These are phyloP conservation scores for Echites panduratus DNA, from an alignment of 257 asterid species.

Conservation along the genomic window DNA sequence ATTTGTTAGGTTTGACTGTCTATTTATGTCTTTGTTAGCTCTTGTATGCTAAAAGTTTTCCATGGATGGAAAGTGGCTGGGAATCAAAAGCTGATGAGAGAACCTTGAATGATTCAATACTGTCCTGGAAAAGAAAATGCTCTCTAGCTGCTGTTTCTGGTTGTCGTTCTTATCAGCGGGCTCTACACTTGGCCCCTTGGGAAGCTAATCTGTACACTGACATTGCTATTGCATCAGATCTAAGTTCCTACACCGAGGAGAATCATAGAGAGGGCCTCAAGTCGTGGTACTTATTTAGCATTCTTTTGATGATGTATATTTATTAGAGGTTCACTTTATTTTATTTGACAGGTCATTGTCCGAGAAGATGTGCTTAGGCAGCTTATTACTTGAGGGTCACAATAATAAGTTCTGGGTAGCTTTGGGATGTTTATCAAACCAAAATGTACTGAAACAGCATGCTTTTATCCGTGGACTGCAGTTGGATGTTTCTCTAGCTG, in stretches of 20 bases:
- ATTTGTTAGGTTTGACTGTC: conserved; percentile 18
- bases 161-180: conserved; percentile 76
- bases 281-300: conserved; percentile 42
- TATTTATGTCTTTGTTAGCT: conserved; percentile 49
- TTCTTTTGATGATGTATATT: conserved; percentile 13
- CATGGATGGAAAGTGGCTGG: conserved; percentile 65
- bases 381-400: conserved; percentile 76
- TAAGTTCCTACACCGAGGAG: conserved; percentile 51
- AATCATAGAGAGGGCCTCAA: conserved; percentile 32
- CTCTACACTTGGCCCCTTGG: conserved; percentile 92
- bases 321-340: conserved; percentile 24
- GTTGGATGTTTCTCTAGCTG: conserved; percentile 83
- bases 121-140: conserved; percentile 70
- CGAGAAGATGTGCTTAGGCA: conserved; percentile 94
- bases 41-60: conserved; percentile 76
- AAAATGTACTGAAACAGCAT: conserved; percentile 70
- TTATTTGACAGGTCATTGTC: conserved; percentile 61
- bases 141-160: conserved; percentile 65
- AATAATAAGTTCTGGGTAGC: conserved; percentile 91
- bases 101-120: conserved; percentile 55
- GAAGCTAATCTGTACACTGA: conserved; percentile 75
- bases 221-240: conserved; percentile 71
- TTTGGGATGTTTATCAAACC: conserved; percentile 72
- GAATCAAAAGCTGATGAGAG: conserved; percentile 40
- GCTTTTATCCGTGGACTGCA: conserved; percentile 88